phyloP scores from a whole-genome alignment of 2,329 filamentous ascomycete genomes.

The Daldinia eschscholtzii region DNA sequence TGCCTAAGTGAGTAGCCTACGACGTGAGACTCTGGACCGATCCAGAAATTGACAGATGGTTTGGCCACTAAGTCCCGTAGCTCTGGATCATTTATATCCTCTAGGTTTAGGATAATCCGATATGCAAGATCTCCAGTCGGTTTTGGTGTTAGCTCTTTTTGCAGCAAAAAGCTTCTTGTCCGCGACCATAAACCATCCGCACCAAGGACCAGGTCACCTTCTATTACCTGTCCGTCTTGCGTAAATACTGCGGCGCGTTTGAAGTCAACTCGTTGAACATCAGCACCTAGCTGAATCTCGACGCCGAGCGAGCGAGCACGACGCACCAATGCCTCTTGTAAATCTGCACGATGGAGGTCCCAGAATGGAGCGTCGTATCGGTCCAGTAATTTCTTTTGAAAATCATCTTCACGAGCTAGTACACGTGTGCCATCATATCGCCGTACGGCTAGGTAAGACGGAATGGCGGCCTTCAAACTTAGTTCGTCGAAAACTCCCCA shows the following conservation, averaged over 20 bases:
- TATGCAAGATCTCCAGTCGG: slow-evolving; percentile 69
- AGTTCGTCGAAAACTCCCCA: slow-evolving; percentile 41
- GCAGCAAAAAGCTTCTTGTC: slow-evolving; percentile 59
- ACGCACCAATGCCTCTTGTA: slow-evolving; percentile 37
- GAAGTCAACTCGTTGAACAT: slow-evolving; percentile 54
- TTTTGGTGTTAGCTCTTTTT: slow-evolving; percentile 58
- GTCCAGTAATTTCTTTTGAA: slow-evolving; percentile 39
- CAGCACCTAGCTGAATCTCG: slow-evolving; percentile 31
- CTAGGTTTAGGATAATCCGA: slow-evolving; percentile 62
- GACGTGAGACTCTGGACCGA: slow-evolving; percentile 65
- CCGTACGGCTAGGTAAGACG: slow-evolving; percentile 39
- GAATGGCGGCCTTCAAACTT: slow-evolving; percentile 30
- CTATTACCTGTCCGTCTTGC: not conserved
- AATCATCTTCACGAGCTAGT: slow-evolving; percentile 34
- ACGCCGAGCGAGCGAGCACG: slow-evolving; percentile 40
- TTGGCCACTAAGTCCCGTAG: slow-evolving; percentile 59
- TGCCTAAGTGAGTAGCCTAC: slow-evolving; percentile 61
- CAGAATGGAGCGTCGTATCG: slow-evolving; percentile 55
- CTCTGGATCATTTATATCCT: slow-evolving; percentile 62
- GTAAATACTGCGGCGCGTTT: slow-evolving; percentile 45
- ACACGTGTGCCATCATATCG: slow-evolving; percentile 28
- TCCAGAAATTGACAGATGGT: slow-evolving; percentile 66
- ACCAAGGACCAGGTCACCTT: not conserved
- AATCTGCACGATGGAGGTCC: slow-evolving; percentile 60
- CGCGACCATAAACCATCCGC: slow-evolving; percentile 4